Evolutionary conservation across 2,329 filamentous ascomycete genomes (phyloP).

Genomic region (Dryadomyces sulphureus): DNA sequence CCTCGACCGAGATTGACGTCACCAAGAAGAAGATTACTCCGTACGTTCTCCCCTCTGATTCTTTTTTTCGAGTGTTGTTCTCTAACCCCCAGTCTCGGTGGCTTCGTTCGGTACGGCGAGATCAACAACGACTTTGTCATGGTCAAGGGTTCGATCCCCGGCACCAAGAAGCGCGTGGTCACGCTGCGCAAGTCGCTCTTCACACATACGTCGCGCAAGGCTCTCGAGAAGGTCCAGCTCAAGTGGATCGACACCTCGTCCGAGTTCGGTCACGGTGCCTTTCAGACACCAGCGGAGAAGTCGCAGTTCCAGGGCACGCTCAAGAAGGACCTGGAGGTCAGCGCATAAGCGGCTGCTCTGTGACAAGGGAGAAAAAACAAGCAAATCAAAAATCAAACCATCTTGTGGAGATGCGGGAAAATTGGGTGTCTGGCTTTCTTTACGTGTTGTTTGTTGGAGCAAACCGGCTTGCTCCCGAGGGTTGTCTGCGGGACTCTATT

Average conservation of each 20-base stretch:
- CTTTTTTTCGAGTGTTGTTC: background rate
- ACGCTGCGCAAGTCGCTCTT: slow-evolving; percentile 99
- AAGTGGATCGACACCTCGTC: slow-evolving; percentile 99
- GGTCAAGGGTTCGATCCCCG: slow-evolving; percentile 93
- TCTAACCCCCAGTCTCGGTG: slow-evolving; percentile 59
- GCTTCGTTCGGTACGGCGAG: slow-evolving; percentile 98
- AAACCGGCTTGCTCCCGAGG: background rate
- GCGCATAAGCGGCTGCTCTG: slow-evolving; percentile 18
- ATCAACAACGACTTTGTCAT: slow-evolving; percentile 98
- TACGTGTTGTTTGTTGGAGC: slow-evolving; percentile 21
- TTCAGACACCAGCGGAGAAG: slow-evolving; percentile 98
- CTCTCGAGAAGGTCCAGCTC: slow-evolving; percentile 97
- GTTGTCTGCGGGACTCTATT: slow-evolving; percentile 1
- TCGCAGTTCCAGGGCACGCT: slow-evolving; percentile 92
- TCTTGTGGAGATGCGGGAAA: slow-evolving; percentile 2
- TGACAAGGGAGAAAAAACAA: background rate
- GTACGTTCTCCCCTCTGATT: slow-evolving; percentile 45
- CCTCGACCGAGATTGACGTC: slow-evolving; percentile 86
- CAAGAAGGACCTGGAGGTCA: slow-evolving; percentile 79
- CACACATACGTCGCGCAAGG: slow-evolving; percentile 85
- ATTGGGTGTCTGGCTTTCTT: slow-evolving; percentile 8
- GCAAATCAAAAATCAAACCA: slow-evolving; percentile 1
- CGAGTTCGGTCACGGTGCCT: slow-evolving; percentile 99
- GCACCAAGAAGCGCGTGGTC: slow-evolving; percentile 99
- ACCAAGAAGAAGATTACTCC: slow-evolving; percentile 99